Evolutionary conservation across 106 monocot species (phyloP), one percentile per base, ranked within the genome.

Genomic region (Dactylorhiza incarnata): DNA sequence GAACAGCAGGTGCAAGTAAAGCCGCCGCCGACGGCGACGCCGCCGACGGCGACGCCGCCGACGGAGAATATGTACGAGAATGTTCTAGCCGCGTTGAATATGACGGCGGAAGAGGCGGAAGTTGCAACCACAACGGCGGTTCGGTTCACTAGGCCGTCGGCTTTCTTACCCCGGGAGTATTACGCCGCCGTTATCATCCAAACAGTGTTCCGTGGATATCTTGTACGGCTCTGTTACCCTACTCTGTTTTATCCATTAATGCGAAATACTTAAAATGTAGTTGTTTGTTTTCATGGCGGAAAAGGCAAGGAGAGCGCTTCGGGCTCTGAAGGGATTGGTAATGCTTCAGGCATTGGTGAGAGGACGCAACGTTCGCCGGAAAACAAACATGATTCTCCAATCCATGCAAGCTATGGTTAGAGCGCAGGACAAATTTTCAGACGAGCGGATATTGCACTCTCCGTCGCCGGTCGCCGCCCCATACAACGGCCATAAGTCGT

Each of bases 371-470:
- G 96, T 96, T 9, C 77, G 96, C 45, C 89, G 86, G 76, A 90
- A 96, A 68, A 93, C 96, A 17, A 96, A 83, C 71, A 93, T 93
- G 87, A 93, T 93, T 17, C 86, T 96, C 17, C 67, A 90, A 45
- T 96, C 91, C 82, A 96, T 96, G 96, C 96, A 96, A 29, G 93
- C 96, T 3, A 88, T 96, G 65, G 87, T 93, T 0, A 68, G 91
- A 3, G 90, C 91, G 14, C 96, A 96, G 75, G 82, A 80, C 0
- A 83, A 89, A 2, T 85, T 96, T 66, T 62, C 90, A 11, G 91
- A 96, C 76, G 90, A 93, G 69, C 78, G 96, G 37, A 50, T 96
- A n/a, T 79, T 86, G 45, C 58, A 7, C 58, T 59, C n/a, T 5
- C 84, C 87, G 6, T 90, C 90, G 55, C 51, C 29, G 52, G 45